These are phyloP conservation scores for Calonectria leucothoes DNA, from an alignment of 2,329 filamentous ascomycete genomes.

Conservation along the genomic window DNA sequence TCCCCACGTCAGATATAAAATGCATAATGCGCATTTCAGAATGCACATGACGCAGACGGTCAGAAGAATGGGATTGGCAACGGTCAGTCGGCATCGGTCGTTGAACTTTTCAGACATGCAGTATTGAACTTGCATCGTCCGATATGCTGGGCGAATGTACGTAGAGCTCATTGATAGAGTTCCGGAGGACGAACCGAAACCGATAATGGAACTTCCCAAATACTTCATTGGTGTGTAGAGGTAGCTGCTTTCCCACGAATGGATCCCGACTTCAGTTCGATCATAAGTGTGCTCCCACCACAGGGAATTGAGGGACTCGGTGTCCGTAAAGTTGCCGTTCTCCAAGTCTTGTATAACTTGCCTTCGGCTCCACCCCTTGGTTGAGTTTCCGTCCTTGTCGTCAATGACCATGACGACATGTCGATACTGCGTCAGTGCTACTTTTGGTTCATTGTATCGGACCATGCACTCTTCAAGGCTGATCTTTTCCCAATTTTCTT, in stretches of 20 bases:
- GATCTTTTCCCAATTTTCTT: background rate
- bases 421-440: slow-evolving; percentile 21
- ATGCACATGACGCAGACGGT: slow-evolving; percentile 30
- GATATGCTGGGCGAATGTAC: background rate
- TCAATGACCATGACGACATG: slow-evolving; percentile 26
- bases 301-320: background rate
- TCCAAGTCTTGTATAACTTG: slow-evolving; percentile 20
- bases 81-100: slow-evolving; percentile 20
- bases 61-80: slow-evolving; percentile 28
- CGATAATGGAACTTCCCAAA: background rate
- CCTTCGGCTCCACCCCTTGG: slow-evolving; percentile 22
- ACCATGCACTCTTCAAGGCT: background rate
- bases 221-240: background rate
- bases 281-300: slow-evolving; percentile 11
- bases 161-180: slow-evolving; percentile 1
- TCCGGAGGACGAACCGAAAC: slow-evolving; percentile 12
- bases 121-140: slow-evolving; percentile 12
- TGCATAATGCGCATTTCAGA: slow-evolving; percentile 23
- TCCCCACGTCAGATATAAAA: slow-evolving; percentile 15
- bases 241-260: background rate
- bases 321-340: background rate
- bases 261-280: slow-evolving; percentile 11
- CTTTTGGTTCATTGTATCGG: slow-evolving; percentile 20
- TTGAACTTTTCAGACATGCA: slow-evolving; percentile 26
- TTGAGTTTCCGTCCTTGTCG: slow-evolving; percentile 18